Conservation (phyloP, 2,329 filamentous ascomycete species). For the Exophiala sideris region DNA sequence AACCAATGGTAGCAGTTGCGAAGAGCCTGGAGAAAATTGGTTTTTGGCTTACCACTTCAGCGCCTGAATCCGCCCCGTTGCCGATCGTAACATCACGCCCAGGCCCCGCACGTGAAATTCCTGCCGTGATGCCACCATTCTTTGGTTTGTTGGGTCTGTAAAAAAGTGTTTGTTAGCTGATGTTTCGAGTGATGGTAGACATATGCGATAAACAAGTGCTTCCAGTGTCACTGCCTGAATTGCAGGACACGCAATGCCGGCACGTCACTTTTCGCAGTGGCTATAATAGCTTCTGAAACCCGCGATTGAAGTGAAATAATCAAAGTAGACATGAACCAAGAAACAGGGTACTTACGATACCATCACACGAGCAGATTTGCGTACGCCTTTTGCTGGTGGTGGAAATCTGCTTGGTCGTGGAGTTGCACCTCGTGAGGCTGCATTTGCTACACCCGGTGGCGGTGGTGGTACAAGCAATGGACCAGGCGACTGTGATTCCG, state of each 20-base stretch:
- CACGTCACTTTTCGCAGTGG: too few species aligned
- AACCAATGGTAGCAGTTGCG: constrained; percentile 14
- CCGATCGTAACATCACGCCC: constrained; percentile 20
- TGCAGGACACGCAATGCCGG: too few species aligned
- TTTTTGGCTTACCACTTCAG: constrained; percentile 46
- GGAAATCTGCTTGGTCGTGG: constrained; percentile 34
- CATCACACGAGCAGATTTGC: constrained; percentile 63
- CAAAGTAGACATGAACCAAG: neutral
- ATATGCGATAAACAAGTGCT: too few species aligned
- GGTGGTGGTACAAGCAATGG: constrained; percentile 28
- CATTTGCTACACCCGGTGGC: constrained; percentile 55
- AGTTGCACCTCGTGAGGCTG: constrained; percentile 31
- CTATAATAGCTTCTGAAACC: too few species aligned
- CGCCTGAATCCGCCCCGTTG: constrained; percentile 33
- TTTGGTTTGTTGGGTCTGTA: constrained; percentile 29
- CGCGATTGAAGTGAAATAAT: neutral
- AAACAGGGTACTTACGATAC: constrained; percentile 50
- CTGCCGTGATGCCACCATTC: constrained; percentile 27
- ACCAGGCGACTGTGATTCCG: constrained; percentile 30
- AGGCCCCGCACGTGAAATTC: constrained; percentile 29
- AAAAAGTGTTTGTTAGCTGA: constrained; percentile 4
- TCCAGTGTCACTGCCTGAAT: too few species aligned
- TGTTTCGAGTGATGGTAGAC: too few species aligned
- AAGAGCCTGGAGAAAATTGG: constrained; percentile 9
- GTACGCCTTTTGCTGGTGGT: constrained; percentile 55